Percentiles rank a stretch among this genome's conserved stretches.
phyloP scores from a whole-genome alignment of 192 early-diverging fungal species.

The Gaertneriomyces semiglobifer region DNA sequence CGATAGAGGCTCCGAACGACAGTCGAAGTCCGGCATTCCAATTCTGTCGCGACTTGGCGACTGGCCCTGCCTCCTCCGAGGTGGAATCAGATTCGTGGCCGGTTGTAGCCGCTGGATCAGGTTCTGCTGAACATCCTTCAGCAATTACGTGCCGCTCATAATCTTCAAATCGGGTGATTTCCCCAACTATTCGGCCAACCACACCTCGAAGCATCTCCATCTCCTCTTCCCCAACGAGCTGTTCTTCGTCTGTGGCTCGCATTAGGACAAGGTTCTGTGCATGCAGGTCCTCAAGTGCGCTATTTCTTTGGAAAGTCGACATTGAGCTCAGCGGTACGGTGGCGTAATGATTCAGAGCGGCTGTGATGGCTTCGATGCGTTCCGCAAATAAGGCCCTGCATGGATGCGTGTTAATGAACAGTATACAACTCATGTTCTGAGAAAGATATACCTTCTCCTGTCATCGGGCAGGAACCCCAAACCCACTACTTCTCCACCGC shows the following conservation, averaged over 20 bases:
- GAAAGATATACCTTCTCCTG: conserved; percentile 33
- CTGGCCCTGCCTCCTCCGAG: neutral
- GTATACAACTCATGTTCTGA: neutral
- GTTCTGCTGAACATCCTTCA: neutral
- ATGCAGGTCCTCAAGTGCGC: conserved; percentile 43
- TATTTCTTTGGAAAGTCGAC: conserved; percentile 30
- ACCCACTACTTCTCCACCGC: conserved; percentile 38
- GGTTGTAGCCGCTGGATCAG: neutral
- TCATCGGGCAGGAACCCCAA: conserved; percentile 46
- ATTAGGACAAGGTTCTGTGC: conserved; percentile 46
- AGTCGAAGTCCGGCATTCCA: neutral
- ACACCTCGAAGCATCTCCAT: conserved; percentile 43
- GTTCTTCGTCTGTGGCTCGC: conserved; percentile 47
- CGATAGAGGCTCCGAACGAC: conserved; percentile 9
- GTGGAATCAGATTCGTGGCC: neutral
- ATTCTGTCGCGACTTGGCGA: neutral
- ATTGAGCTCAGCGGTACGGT: conserved; percentile 37
- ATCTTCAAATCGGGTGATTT: conserved; percentile 56
- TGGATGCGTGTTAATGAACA: conserved; percentile 2
- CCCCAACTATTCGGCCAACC: conserved; percentile 38
- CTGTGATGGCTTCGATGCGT: conserved; percentile 34
- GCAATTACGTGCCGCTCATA: conserved; percentile 5
- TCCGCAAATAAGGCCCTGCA: conserved; percentile 45
- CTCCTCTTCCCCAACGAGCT: conserved; percentile 46
- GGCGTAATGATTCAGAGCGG: conserved; percentile 41